phyloP scores from a whole-genome alignment of 1,284 basidiomycete genomes.

The Retiboletus flavoniger region DNA sequence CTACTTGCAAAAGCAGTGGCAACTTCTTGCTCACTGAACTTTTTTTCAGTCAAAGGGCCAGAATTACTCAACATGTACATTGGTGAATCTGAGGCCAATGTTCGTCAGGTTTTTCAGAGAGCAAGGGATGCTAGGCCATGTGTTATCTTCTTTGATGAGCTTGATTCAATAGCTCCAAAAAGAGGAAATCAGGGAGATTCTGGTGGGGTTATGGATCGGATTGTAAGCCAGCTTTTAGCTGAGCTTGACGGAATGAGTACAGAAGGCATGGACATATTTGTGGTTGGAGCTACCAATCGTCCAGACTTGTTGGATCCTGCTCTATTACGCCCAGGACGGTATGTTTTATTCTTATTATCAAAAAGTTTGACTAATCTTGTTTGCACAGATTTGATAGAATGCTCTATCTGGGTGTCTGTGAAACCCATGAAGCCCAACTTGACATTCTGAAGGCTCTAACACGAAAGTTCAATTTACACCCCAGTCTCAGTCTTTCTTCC shows the following conservation, averaged over 20 bases:
- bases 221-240: constrained; percentile 94
- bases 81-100: constrained; percentile 96
- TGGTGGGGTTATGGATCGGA: constrained; percentile 96
- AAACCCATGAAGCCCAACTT: constrained; percentile 83
- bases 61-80: constrained; percentile 98
- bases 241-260: constrained; percentile 91
- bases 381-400: constrained; percentile 87
- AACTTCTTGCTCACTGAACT: constrained; percentile 89
- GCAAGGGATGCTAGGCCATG: constrained; percentile 90
- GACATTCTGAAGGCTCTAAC: constrained; percentile 91
- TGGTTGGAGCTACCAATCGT: constrained; percentile 97
- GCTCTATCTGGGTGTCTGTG: constrained; percentile 93
- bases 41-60: constrained; percentile 96
- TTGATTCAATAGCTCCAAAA: constrained; percentile 95
- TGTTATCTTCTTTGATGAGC: constrained; percentile 97
- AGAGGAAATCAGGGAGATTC: constrained; percentile 94
- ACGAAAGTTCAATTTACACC: constrained; percentile 85
- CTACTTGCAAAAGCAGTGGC: constrained; percentile 93
- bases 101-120: constrained; percentile 88
- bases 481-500: constrained; percentile 60
- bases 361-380: not conserved
- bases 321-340: constrained; percentile 88
- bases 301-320: constrained; percentile 96
- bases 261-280: constrained; percentile 76
- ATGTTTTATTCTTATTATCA: constrained; percentile 20